Percentiles rank a stretch among this genome's conserved stretches.
phyloP scores from a whole-genome alignment of 2,329 filamentous ascomycete species.

The Aspergillus puulaauensis region DNA sequence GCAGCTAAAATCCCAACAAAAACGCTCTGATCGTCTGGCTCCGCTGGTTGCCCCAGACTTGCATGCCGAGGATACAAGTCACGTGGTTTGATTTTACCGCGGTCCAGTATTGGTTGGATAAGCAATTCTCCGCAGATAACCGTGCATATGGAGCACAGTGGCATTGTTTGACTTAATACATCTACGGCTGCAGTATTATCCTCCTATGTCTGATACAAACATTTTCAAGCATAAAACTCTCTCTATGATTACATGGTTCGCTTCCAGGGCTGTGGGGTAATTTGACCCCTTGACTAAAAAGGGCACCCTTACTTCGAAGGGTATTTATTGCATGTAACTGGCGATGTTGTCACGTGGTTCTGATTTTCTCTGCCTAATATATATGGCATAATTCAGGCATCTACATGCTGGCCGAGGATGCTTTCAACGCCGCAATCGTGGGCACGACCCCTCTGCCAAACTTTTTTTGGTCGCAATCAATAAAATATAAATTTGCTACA shows the following conservation, averaged over 20 bases:
- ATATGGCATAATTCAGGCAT: not conserved
- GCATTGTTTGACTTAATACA: too few species aligned
- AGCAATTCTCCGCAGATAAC: too few species aligned
- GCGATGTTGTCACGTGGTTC: too few species aligned
- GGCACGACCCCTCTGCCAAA: not conserved
- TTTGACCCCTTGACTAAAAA: too few species aligned
- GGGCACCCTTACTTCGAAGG: too few species aligned
- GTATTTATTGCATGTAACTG: too few species aligned
- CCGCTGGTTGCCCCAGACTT: conserved; percentile 8
- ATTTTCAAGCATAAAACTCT: too few species aligned
- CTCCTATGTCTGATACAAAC: too few species aligned
- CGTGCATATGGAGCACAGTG: too few species aligned
- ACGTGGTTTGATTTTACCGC: not conserved
- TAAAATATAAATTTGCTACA: not conserved
- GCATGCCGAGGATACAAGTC: not conserved
- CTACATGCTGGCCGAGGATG: not conserved
- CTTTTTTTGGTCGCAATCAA: not conserved
- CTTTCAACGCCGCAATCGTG: conserved; percentile 8
- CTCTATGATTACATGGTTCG: too few species aligned
- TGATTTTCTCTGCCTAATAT: not conserved
- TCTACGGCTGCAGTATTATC: too few species aligned
- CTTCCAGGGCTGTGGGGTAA: too few species aligned
- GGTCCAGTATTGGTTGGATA: not conserved
- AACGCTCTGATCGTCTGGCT: conserved; percentile 1
- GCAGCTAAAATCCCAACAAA: conserved; percentile 13